Evolutionary conservation across 768 basidiomycete species (phyloP).

Genomic region (Tricholoma saponaceum): DNA sequence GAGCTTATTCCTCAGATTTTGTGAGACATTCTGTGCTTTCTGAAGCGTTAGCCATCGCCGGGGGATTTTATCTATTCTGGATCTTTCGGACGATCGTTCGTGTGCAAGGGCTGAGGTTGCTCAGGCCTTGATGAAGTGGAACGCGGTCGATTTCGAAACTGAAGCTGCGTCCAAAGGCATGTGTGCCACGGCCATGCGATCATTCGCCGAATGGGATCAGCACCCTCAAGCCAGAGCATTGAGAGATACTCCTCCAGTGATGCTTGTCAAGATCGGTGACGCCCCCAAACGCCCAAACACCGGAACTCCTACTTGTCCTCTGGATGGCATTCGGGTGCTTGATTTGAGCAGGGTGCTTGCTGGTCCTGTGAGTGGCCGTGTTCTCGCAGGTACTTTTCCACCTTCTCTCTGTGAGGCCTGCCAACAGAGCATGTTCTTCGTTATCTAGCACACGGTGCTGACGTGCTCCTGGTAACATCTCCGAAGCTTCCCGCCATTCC

Average conservation of each 20-base stretch:
- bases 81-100: constrained; percentile 24
- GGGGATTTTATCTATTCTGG: constrained; percentile 45
- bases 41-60: constrained; percentile 37
- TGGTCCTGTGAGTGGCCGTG: neutral
- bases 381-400: constrained; percentile 33
- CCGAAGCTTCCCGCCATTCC: constrained; percentile 51
- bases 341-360: no score
- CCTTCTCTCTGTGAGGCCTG: neutral
- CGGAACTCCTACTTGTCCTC: no score
- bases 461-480: constrained; percentile 53
- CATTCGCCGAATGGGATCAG: constrained; percentile 45
- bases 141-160: constrained; percentile 44
- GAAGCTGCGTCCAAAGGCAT: constrained; percentile 28
- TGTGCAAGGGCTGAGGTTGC: constrained; percentile 34
- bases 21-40: neutral
- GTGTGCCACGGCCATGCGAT: constrained; percentile 31
- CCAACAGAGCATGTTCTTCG: neutral
- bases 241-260: constrained; percentile 35
- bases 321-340: no score
- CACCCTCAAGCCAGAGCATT: constrained; percentile 45
- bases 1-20: constrained; percentile 9
- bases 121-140: constrained; percentile 34
- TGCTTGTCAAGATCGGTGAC: constrained; percentile 37
- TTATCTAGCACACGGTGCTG: constrained; percentile 48
- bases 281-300: no score